phyloP scores from a whole-genome alignment of 192 early-diverging fungal species.

The Glomus cerebriforme region DNA sequence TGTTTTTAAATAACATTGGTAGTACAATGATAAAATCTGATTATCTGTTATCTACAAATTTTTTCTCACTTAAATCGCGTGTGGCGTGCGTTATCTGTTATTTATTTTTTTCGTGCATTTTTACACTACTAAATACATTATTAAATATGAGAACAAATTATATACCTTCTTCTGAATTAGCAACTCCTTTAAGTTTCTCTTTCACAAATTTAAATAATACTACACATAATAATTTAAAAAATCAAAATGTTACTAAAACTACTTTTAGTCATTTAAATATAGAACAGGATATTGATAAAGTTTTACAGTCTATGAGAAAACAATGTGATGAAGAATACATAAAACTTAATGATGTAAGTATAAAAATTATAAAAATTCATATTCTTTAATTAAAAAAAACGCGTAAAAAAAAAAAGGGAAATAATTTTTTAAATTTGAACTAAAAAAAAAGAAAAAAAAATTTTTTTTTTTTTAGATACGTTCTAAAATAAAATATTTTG shows the following conservation, averaged over 20 bases:
- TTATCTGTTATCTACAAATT: no score
- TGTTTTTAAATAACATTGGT: no score
- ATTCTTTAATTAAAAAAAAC: neutral
- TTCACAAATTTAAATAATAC: neutral
- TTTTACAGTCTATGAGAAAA: neutral
- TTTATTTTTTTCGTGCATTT: no score
- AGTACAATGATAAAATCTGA: no score
- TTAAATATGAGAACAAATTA: neutral
- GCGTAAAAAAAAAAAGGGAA: neutral
- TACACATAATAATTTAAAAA: neutral
- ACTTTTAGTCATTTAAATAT: neutral
- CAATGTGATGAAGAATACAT: conserved; percentile 6
- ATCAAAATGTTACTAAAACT: neutral
- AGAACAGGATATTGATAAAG: neutral
- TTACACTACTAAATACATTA: no score
- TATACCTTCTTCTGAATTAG: neutral
- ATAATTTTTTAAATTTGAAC: no score
- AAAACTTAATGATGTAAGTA: neutral
- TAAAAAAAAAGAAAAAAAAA: neutral
- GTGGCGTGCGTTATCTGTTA: no score
- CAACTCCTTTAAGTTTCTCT: neutral
- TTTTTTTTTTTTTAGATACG: no score
- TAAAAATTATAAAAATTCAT: neutral
- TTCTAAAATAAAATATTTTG: no score
- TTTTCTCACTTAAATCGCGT: no score